Conservation (phyloP, 768 basidiomycete species). For the Clavaria fumosa region DNA sequence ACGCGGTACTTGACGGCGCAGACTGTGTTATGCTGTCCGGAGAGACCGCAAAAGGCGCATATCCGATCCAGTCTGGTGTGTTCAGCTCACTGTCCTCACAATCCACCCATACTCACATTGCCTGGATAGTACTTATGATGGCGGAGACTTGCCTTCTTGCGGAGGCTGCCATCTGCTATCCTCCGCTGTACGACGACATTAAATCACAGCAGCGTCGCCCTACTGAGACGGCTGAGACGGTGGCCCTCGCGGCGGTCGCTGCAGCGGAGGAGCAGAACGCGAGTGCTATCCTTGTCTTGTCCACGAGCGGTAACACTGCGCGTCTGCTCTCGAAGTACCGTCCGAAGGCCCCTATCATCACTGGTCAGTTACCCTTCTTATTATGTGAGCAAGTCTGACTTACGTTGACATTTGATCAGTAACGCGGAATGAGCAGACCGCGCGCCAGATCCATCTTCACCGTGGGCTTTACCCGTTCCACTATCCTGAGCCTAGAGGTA, state of each 20-base stretch:
- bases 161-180: constrained; percentile 90
- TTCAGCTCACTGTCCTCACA: constrained; percentile 3
- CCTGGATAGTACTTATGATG: constrained; percentile 83
- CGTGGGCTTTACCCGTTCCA: constrained; percentile 95
- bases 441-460: constrained; percentile 93
- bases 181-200: constrained; percentile 84
- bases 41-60: constrained; percentile 95
- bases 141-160: constrained; percentile 97
- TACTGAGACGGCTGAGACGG: constrained; percentile 89
- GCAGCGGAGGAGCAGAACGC: constrained; percentile 93
- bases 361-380: constrained; percentile 32
- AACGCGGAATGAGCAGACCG: constrained; percentile 89
- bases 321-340: constrained; percentile 95
- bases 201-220: constrained; percentile 67
- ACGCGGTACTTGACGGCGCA: constrained; percentile 95
- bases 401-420: constrained; percentile 49
- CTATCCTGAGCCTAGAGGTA: constrained; percentile 89
- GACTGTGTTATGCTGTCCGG: constrained; percentile 99
- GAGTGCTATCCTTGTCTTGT: constrained; percentile 88
- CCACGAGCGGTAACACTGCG: constrained; percentile 93
- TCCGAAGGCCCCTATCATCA: constrained; percentile 86
- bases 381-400: not conserved
- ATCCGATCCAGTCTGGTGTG: constrained; percentile 89
- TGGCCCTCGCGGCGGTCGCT: constrained; percentile 90
- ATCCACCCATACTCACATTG: not conserved